phyloP scores from a whole-genome alignment of 768 basidiomycete species.

The Suillus fuscotomentosus region DNA sequence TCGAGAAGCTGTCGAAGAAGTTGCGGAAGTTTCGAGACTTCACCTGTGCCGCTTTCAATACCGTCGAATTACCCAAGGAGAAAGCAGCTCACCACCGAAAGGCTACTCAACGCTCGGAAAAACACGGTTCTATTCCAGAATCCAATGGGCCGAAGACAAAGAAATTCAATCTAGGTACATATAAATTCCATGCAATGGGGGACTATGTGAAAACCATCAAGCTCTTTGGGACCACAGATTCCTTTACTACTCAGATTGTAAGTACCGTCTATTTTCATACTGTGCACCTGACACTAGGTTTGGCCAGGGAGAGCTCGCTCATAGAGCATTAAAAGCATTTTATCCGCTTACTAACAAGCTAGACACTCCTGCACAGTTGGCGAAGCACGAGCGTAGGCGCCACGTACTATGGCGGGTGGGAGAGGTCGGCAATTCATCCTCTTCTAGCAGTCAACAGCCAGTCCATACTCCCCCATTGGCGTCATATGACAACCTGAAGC shows the following conservation, averaged over 20 bases:
- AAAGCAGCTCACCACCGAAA: slow-evolving; percentile 20
- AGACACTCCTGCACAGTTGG: not conserved
- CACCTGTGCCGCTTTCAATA: slow-evolving; percentile 24
- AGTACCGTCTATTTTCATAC: not conserved
- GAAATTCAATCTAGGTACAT: slow-evolving; percentile 11
- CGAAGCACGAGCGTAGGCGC: not conserved
- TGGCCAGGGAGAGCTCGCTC: not conserved
- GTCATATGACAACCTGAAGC: not conserved
- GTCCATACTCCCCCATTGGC: not conserved
- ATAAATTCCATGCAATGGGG: slow-evolving; percentile 14
- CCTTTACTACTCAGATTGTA: slow-evolving; percentile 36
- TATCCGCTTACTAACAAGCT: not conserved
- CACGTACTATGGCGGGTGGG: not conserved
- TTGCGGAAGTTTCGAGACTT: slow-evolving; percentile 21
- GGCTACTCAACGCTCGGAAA: not conserved
- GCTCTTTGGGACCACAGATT: slow-evolving; percentile 33
- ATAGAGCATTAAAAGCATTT: not conserved
- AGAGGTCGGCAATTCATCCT: not conserved
- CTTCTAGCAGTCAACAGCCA: not conserved
- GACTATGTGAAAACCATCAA: slow-evolving; percentile 14
- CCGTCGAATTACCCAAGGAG: slow-evolving; percentile 28
- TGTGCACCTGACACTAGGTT: not conserved
- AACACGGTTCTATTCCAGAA: too few relatives aligned
- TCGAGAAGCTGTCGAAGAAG: slow-evolving; percentile 12
- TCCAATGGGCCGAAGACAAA: slow-evolving; percentile 1